These are phyloP conservation scores for Lepiota subincarnata DNA, from an alignment of 768 basidiomycete species.

Conservation along the genomic window DNA sequence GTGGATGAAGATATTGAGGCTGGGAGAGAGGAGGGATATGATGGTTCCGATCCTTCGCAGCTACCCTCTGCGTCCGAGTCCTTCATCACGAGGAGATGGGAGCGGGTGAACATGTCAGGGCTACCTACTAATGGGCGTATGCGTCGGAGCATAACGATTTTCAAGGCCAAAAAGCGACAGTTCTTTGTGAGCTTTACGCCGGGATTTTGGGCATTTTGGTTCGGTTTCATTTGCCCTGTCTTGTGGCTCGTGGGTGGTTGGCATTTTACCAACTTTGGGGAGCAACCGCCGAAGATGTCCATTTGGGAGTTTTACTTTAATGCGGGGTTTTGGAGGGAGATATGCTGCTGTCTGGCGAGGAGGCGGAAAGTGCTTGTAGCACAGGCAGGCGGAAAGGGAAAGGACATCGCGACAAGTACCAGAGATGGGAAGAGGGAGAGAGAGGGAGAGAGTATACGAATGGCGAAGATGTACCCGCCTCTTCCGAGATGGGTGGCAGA, in stretches of 20 bases:
- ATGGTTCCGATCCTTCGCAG: conserved; percentile 1
- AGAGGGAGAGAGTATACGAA: conserved; percentile 16
- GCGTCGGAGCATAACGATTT: conserved; percentile 20
- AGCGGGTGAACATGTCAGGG: conserved; percentile 29
- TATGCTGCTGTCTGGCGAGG: conserved; percentile 24
- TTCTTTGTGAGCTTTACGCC: conserved; percentile 29
- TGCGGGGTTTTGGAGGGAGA: conserved; percentile 33
- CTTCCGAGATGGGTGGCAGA: conserved; percentile 42
- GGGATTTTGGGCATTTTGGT: conserved; percentile 65
- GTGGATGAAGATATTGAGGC: conserved; percentile 9
- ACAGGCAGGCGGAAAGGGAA: conserved; percentile 9
- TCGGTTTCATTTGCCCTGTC: conserved; percentile 68
- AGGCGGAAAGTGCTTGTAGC: conserved; percentile 7
- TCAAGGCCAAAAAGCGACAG: conserved; percentile 31
- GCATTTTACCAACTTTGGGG: conserved; percentile 50
- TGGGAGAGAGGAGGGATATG: conserved; percentile 9
- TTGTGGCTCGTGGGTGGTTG: conserved; percentile 78
- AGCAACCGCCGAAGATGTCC: conserved; percentile 39
- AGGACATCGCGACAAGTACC: background rate
- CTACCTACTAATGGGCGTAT: conserved; percentile 25
- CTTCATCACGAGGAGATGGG: conserved; percentile 50
- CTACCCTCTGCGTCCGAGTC: conserved; percentile 41
- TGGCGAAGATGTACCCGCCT: conserved; percentile 25
- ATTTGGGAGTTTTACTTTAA: conserved; percentile 46
- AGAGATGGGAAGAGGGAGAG: conserved; percentile 14